These are phyloP conservation scores for Herpetomonas tarakana DNA, from an alignment of 208 protist species.

Conservation along the genomic window DNA sequence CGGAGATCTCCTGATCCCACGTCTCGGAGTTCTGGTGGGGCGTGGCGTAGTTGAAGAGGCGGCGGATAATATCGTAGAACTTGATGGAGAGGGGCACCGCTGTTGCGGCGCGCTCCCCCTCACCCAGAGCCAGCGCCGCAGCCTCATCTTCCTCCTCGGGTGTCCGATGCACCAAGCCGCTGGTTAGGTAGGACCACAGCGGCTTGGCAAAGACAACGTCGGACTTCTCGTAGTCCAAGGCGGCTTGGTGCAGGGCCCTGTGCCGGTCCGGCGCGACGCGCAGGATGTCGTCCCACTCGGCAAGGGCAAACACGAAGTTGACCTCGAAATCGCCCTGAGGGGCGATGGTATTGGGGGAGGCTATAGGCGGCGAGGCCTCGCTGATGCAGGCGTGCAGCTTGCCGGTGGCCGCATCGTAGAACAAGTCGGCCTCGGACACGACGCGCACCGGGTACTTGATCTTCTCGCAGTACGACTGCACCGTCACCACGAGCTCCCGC, in stretches of 20 bases:
- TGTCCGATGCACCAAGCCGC: slow-evolving; percentile 30
- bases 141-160: slow-evolving; percentile 4
- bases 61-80: slow-evolving; percentile 60
- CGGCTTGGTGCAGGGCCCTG: slow-evolving; percentile 44
- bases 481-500: slow-evolving; percentile 28
- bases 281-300: slow-evolving; percentile 59
- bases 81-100: slow-evolving; percentile 19
- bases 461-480: slow-evolving; percentile 37
- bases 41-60: slow-evolving; percentile 43
- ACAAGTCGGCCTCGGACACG: slow-evolving; percentile 44
- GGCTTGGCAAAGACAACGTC: slow-evolving; percentile 79
- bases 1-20: slow-evolving; percentile 66
- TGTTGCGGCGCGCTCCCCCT: slow-evolving; percentile 3
- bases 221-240: slow-evolving; percentile 28
- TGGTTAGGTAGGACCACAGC: slow-evolving; percentile 59
- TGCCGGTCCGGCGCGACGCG: slow-evolving; percentile 15
- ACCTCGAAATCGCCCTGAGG: slow-evolving; percentile 25
- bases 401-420: slow-evolving; percentile 20
- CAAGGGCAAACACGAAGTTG: slow-evolving; percentile 54
- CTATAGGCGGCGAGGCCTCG: slow-evolving; percentile 6
- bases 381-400: slow-evolving; percentile 26
- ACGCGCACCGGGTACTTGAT: slow-evolving; percentile 55
- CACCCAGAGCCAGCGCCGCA: neutral
- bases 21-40: slow-evolving; percentile 42
- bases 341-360: slow-evolving; percentile 13